These are phyloP conservation scores for Megacollybia marginata DNA, from an alignment of 768 basidiomycete species.

Conservation along the genomic window DNA sequence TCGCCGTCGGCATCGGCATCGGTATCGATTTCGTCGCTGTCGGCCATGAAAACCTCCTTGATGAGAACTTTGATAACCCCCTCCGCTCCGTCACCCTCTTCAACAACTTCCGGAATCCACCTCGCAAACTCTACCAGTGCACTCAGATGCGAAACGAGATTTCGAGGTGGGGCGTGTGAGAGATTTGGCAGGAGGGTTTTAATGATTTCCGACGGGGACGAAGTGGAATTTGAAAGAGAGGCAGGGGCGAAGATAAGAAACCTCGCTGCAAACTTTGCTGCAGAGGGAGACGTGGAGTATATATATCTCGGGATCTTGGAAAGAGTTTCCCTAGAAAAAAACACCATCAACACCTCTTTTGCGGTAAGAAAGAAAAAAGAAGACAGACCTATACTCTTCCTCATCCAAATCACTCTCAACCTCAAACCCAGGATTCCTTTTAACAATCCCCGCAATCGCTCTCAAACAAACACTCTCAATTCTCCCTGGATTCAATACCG, in stretches of 20 bases:
- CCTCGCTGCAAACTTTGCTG: conserved; percentile 83
- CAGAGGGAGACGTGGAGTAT: conserved; percentile 20
- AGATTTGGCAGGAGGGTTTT: conserved; percentile 32
- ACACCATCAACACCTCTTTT: background rate
- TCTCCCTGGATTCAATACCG: conserved; percentile 10
- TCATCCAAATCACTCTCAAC: too few relatives aligned
- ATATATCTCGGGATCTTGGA: background rate
- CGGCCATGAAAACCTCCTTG: conserved; percentile 30
- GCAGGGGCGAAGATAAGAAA: conserved; percentile 45
- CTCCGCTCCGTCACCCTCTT: conserved; percentile 32
- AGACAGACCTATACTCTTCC: too few relatives aligned
- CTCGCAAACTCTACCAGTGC: conserved; percentile 71
- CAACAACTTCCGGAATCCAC: conserved; percentile 65
- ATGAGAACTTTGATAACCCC: conserved; percentile 69
- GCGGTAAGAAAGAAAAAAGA: background rate
- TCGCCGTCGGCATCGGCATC: conserved; percentile 48
- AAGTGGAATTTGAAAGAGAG: background rate
- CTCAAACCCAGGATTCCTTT: conserved; percentile 19
- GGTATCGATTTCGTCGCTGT: background rate
- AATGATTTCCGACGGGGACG: conserved; percentile 40
- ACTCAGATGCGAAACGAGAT: conserved; percentile 58
- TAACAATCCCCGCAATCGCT: conserved; percentile 63
- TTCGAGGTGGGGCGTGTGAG: conserved; percentile 35
- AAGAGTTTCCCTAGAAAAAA: background rate
- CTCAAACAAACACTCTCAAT: conserved; percentile 66